Evolutionary conservation across 805 yeast genomes (phyloP).

Genomic region (Debaryomyces prosopidis): DNA sequence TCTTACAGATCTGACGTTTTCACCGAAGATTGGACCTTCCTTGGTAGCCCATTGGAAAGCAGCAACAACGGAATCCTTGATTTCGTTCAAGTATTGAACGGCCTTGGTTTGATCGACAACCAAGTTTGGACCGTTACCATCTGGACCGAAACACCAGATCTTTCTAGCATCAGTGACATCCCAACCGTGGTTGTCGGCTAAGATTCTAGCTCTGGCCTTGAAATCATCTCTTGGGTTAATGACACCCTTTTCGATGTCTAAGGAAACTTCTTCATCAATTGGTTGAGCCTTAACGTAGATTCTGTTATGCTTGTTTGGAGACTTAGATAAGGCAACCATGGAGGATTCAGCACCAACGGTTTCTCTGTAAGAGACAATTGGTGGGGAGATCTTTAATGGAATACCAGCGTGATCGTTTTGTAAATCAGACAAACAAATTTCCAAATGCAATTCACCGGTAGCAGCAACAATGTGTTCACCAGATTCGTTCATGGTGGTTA

Average conservation of each 20-base stretch:
- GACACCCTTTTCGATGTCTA: conserved; percentile 91
- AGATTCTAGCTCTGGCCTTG: conserved; percentile 97
- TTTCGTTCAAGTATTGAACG: conserved; percentile 97
- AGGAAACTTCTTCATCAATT: conserved; percentile 86
- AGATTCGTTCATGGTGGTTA: conserved; percentile 80
- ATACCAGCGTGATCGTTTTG: conserved; percentile 99
- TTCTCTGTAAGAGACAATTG: conserved; percentile 98
- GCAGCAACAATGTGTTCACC: conserved; percentile 99
- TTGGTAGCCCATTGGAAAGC: conserved; percentile 99
- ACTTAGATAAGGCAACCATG: conserved; percentile 95
- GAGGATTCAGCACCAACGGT: conserved; percentile 92
- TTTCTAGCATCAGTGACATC: conserved; percentile 99
- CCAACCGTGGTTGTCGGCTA: conserved; percentile 99
- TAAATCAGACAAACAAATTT: conserved; percentile 93
- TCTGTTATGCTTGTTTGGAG: conserved; percentile 99
- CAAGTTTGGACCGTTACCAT: conserved; percentile 97
- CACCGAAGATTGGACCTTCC: conserved; percentile 99
- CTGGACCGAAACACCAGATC: conserved; percentile 99
- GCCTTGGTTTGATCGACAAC: conserved; percentile 99
- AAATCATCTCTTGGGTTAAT: conserved; percentile 95
- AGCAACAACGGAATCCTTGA: conserved; percentile 99
- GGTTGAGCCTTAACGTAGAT: conserved; percentile 97
- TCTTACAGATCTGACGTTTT: conserved; percentile 93
- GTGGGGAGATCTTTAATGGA: conserved; percentile 96
- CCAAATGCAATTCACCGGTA: conserved; percentile 99